Evolutionary conservation across 2,329 filamentous ascomycete species (phyloP).

Genomic region (Clarireedia hainanense): DNA sequence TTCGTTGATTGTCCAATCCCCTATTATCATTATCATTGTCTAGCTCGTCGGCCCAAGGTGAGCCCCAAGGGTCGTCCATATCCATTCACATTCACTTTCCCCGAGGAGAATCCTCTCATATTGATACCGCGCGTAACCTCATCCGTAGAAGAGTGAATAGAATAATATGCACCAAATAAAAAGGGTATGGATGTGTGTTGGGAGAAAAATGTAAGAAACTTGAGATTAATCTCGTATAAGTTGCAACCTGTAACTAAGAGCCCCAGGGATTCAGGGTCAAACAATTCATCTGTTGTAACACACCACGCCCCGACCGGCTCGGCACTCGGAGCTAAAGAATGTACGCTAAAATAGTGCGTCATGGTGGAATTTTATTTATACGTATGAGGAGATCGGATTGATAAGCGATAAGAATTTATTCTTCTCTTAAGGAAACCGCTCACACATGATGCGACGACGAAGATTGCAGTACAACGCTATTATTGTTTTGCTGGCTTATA

Average conservation of each 20-base stretch:
- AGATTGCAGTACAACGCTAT: not conserved
- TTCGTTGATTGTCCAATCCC: not conserved
- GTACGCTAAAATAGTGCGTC: conserved; percentile 3
- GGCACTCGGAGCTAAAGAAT: conserved; percentile 1
- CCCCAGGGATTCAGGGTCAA: conserved; percentile 3
- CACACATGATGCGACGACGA: not conserved
- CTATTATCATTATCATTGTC: not conserved
- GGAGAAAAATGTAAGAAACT: not conserved
- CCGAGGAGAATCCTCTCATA: conserved; percentile 20
- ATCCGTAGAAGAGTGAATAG: not conserved
- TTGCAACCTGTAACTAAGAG: not conserved
- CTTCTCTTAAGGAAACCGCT: not conserved
- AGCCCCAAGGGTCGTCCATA: conserved; percentile 34
- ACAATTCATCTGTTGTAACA: conserved; percentile 7
- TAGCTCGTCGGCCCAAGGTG: conserved; percentile 31
- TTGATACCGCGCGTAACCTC: conserved; percentile 17
- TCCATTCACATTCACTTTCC: conserved; percentile 18
- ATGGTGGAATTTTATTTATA: not conserved
- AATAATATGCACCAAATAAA: not conserved
- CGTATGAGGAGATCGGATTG: conserved; percentile 15
- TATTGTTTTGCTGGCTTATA: not conserved
- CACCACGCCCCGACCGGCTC: not conserved
- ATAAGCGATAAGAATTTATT: conserved; percentile 25
- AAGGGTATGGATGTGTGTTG: not conserved
- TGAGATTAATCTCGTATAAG: conserved; percentile 1